Evolutionary conservation across 2,329 filamentous ascomycete species (phyloP), one percentile per base, ranked within the genome.

Genomic region (Cercospora beticola): DNA sequence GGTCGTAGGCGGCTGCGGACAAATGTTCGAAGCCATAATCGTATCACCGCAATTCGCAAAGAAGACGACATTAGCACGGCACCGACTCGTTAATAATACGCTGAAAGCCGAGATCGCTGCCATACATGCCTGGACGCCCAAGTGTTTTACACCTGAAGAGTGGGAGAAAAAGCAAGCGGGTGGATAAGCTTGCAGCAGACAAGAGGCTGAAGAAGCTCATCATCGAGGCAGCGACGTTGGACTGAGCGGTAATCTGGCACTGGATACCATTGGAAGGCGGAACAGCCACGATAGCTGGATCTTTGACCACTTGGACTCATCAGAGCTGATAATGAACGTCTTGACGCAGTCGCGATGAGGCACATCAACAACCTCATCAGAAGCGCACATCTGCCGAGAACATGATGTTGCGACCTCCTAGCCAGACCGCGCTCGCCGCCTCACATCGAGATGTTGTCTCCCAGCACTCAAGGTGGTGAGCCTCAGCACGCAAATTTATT

Each of bases 91-190:
- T 74, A 97, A 97, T 81, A 86, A 86, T 16, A 89, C 89, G 5
- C 84, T 97, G 75, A 94, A 93, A 83, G 87, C 90, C 58, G 93
- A 97, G 82, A 97, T 97, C 79, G 92, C 92, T 16, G 88, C 87
- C 72, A 97, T 97, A 75, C 94, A 97, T 83, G 94, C 94, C 46
- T 97, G 94, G 94, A 96, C 92, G 66, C 92, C 93, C 30, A 96
- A 93, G 82, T 97, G 94, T 80, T 91, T 93, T 83, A 97, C 94
- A 8, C 92, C 92, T 0, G 92, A 93, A 76, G 92, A 97, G 83
- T 97, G 91, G 89, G 88, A 92, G 82, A 89, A 87, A 80, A 87
- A 90, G 80, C 85, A 86, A 70, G 77, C 62, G 61, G 70, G 65
- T 4, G 62, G 63, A 12, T 72, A 70, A 71, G 14, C 4, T 7